phyloP scores from a whole-genome alignment of 176 grass and related monocot genomes.

The Microstegium vimineum region DNA sequence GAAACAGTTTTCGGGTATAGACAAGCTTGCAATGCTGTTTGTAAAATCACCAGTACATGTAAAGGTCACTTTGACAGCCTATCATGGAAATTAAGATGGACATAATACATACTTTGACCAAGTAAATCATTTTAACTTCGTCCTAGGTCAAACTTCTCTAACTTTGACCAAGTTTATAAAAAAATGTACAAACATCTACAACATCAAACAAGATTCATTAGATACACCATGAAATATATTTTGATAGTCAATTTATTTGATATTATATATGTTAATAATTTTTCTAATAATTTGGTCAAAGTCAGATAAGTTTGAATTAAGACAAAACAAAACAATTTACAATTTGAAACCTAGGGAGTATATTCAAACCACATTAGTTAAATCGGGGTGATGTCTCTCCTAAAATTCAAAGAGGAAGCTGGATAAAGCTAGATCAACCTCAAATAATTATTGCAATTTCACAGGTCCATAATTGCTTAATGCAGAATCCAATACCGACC shows the following conservation, averaged over 20 bases:
- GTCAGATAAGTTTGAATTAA: neutral
- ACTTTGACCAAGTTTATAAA: neutral
- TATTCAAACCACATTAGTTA: neutral
- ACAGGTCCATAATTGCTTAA: neutral
- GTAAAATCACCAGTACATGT: neutral
- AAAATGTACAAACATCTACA: neutral
- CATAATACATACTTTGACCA: neutral
- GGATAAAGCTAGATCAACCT: constrained; percentile 9
- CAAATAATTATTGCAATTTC: neutral
- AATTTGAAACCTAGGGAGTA: neutral
- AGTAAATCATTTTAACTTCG: neutral
- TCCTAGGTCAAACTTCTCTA: neutral
- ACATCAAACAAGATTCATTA: neutral
- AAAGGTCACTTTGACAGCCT: neutral
- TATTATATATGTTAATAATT: neutral
- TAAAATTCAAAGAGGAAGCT: neutral
- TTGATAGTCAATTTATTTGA: too few species aligned
- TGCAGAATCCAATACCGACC: neutral
- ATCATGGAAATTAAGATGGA: neutral
- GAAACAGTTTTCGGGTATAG: neutral
- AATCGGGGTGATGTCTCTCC: neutral
- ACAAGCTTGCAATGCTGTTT: neutral
- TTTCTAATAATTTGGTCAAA: neutral
- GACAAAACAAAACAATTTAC: neutral
- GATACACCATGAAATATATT: too few species aligned